A percentile compares a stretch with the other conserved stretches of the same genome.
These are phyloP conservation scores for Cladosporium austrohemisphaericum DNA, from an alignment of 2,329 filamentous ascomycete genomes.

Conservation along the genomic window DNA sequence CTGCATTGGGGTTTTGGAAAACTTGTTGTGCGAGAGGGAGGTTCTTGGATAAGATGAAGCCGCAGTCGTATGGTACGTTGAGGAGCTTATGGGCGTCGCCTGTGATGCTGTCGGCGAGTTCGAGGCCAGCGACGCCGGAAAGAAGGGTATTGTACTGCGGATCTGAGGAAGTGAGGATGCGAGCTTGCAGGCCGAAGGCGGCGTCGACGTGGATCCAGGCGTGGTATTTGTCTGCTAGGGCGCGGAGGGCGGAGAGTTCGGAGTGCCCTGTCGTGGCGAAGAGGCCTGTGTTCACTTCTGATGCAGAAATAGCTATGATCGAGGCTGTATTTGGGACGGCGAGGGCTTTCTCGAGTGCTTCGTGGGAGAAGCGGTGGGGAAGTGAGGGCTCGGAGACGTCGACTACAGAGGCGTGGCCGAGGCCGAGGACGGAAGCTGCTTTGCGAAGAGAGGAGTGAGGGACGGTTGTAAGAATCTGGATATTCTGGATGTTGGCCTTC, in stretches of 20 bases:
- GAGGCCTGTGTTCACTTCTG: constrained; percentile 85
- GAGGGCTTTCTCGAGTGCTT: constrained; percentile 60
- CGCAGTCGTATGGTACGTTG: constrained; percentile 91
- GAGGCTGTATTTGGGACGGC: constrained; percentile 53
- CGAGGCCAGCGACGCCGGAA: constrained; percentile 59
- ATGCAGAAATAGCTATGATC: constrained; percentile 76
- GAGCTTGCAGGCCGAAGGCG: constrained; percentile 82
- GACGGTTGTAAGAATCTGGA: constrained; percentile 76
- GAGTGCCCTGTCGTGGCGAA: constrained; percentile 61
- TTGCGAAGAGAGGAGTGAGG: constrained; percentile 83
- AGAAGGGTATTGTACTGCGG: constrained; percentile 54
- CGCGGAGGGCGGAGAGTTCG: constrained; percentile 61
- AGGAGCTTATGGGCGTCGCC: constrained; percentile 88
- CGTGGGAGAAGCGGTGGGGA: constrained; percentile 68
- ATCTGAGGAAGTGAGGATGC: constrained; percentile 53
- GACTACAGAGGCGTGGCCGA: constrained; percentile 67
- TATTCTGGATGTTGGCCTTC: constrained; percentile 58
- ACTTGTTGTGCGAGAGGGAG: constrained; percentile 56
- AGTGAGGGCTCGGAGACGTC: constrained; percentile 53
- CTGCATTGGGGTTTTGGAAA: constrained; percentile 81
- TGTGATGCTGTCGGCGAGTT: constrained; percentile 82
- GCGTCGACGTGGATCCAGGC: constrained; percentile 91
- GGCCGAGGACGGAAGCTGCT: constrained; percentile 74
- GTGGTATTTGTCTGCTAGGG: constrained; percentile 66
- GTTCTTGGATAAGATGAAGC: constrained; percentile 77